Evolutionary conservation across 495 filamentous ascomycete species (phyloP).

Genomic region (Aspergillus taichungensis): DNA sequence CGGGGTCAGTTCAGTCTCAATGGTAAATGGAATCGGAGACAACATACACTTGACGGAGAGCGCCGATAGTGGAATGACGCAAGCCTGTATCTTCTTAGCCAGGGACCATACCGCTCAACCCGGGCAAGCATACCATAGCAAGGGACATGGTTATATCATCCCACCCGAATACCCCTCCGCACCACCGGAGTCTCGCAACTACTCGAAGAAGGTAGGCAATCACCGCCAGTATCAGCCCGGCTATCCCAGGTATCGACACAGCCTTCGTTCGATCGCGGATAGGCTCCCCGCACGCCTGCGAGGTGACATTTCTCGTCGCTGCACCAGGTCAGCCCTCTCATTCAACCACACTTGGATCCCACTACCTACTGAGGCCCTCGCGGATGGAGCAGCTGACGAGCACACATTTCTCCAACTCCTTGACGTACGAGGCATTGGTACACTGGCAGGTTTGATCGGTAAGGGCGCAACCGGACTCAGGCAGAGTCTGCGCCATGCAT

Average conservation of each 20-base stretch:
- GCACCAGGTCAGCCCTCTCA: neutral
- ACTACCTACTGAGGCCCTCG: constrained; percentile 11
- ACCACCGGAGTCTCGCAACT: constrained; percentile 16
- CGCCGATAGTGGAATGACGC: constrained; percentile 16
- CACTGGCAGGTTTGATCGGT: constrained; percentile 22
- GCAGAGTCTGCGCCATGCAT: constrained; percentile 16
- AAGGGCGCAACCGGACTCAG: constrained; percentile 13
- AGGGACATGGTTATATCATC: constrained; percentile 25
- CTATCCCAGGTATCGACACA: constrained; percentile 18
- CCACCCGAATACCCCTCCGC: constrained; percentile 18
- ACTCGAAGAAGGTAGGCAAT: constrained; percentile 21
- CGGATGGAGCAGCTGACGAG: constrained; percentile 15
- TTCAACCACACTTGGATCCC: no score
- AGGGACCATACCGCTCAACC: no score
- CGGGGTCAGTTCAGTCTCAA: no score
- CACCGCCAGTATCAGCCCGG: constrained; percentile 16
- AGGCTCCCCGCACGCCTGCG: constrained; percentile 17
- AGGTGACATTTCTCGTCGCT: constrained; percentile 29
- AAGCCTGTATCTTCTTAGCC: constrained; percentile 5
- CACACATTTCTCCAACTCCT: constrained; percentile 13
- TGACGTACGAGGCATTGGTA: constrained; percentile 11
- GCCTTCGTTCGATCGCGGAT: constrained; percentile 16
- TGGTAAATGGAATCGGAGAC: no score
- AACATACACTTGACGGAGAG: constrained; percentile 21
- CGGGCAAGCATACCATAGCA: constrained; percentile 15